Evolutionary conservation across 148 eudicot species (phyloP).

Genomic region (Camellia lanceoleosa): DNA sequence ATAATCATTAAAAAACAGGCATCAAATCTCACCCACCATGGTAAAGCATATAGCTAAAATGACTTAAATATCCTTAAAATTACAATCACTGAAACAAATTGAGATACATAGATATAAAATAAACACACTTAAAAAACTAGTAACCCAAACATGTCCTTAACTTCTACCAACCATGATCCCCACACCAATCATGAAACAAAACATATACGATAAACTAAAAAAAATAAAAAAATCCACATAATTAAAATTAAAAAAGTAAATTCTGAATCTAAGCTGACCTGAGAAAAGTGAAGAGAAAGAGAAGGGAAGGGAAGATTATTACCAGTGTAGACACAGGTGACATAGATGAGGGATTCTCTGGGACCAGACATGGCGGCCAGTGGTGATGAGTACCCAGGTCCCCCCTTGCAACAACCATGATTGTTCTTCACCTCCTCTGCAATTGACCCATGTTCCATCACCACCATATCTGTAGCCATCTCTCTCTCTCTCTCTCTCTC

Average conservation of each 20-base stretch:
- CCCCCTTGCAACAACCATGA: conserved; percentile 49
- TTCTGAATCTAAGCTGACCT: background rate
- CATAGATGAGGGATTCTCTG: conserved; percentile 69
- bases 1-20: no score
- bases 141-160: background rate
- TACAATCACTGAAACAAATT: no score
- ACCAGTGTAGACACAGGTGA: conserved; percentile 85
- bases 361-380: conserved; percentile 89
- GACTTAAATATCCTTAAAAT: no score
- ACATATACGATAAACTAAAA: no score
- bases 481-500: no score
- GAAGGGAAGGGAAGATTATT: background rate
- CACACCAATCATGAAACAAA: background rate
- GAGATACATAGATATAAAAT: no score
- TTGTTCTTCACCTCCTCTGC: conserved; percentile 8
- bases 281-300: background rate
- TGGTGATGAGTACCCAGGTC: conserved; percentile 90
- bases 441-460: conserved; percentile 30
- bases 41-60: no score
- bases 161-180: background rate
- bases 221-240: background rate
- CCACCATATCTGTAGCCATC: conserved; percentile 42
- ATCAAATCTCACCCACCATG: no score
- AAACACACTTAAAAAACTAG: background rate
- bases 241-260: background rate